These are phyloP conservation scores for Podospora pseudopauciseta DNA, from an alignment of 495 filamentous ascomycete genomes.

Conservation along the genomic window DNA sequence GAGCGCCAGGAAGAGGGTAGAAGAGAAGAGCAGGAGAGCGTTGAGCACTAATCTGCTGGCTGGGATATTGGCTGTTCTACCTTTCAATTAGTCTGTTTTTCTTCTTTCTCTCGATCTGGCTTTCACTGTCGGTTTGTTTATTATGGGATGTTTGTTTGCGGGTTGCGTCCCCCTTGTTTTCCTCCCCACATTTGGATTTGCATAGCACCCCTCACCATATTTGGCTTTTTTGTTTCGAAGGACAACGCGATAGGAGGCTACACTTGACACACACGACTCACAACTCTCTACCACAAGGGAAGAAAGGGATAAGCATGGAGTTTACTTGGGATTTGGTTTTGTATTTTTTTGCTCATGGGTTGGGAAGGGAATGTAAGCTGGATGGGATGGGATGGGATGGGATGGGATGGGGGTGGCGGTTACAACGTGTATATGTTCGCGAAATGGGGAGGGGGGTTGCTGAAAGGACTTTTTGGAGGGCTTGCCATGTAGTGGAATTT, in stretches of 20 bases:
- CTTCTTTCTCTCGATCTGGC: constrained; percentile 8
- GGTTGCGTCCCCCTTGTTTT: background rate
- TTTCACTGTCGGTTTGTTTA: background rate
- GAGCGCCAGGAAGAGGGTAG: background rate
- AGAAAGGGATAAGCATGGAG: constrained; percentile 7
- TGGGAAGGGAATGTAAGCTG: background rate
- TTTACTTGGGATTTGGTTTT: background rate
- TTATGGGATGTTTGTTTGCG: constrained; percentile 8
- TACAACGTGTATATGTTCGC: background rate
- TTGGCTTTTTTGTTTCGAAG: constrained; percentile 8
- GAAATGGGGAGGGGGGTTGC: background rate
- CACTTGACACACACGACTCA: background rate
- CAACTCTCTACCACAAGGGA: background rate
- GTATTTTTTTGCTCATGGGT: background rate
- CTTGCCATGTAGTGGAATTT: background rate
- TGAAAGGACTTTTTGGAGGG: background rate
- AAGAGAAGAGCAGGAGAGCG: background rate
- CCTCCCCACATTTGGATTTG: constrained; percentile 14
- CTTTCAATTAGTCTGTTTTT: constrained; percentile 5
- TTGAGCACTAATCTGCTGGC: background rate
- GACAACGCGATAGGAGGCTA: too few species aligned
- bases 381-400: background rate
- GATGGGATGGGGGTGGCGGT: background rate
- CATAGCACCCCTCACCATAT: constrained; percentile 26
- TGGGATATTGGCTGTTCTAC: constrained; percentile 6